A percentile compares a stretch with the other conserved stretches of the same genome.
Conservation (phyloP, 768 basidiomycete genomes). For the Suillus luteus region DNA sequence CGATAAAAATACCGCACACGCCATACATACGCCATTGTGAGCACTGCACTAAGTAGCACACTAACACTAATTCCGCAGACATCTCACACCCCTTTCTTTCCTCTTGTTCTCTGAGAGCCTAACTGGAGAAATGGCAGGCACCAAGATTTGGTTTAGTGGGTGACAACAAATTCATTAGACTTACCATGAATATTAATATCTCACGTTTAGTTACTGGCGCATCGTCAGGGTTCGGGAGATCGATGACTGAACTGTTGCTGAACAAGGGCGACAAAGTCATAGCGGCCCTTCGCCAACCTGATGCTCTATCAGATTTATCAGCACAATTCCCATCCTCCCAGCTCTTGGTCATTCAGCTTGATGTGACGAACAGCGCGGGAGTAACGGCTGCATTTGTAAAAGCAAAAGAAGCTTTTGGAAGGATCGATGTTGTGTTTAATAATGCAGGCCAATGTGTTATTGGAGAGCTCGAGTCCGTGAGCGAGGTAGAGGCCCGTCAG, state of each 20-base stretch:
- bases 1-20: not conserved
- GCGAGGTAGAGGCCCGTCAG: slow-evolving; percentile 32
- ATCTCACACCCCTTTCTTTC: not conserved
- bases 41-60: not conserved
- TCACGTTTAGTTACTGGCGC: slow-evolving; percentile 33
- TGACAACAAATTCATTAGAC: not conserved
- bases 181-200: not conserved
- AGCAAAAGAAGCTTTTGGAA: slow-evolving; percentile 31
- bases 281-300: slow-evolving; percentile 46
- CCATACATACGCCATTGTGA: not conserved
- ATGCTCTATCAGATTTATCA: slow-evolving; percentile 30
- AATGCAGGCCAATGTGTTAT: slow-evolving; percentile 34
- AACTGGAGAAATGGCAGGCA: not conserved
- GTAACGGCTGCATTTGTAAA: slow-evolving; percentile 30
- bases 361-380: slow-evolving; percentile 31
- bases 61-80: not conserved
- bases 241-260: slow-evolving; percentile 36
- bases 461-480: slow-evolving; percentile 39
- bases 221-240: slow-evolving; percentile 41
- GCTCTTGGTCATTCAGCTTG: slow-evolving; percentile 35
- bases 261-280: slow-evolving; percentile 38
- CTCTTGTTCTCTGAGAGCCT: not conserved
- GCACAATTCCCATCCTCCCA: slow-evolving; percentile 24
- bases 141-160: slow-evolving; percentile 4
- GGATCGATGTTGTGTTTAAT: slow-evolving; percentile 40